A percentile compares a stretch with the other conserved stretches of the same genome.
Evolutionary conservation across 2,329 filamentous ascomycete species (phyloP).

Genomic region (Chaetomiaceae sp.): DNA sequence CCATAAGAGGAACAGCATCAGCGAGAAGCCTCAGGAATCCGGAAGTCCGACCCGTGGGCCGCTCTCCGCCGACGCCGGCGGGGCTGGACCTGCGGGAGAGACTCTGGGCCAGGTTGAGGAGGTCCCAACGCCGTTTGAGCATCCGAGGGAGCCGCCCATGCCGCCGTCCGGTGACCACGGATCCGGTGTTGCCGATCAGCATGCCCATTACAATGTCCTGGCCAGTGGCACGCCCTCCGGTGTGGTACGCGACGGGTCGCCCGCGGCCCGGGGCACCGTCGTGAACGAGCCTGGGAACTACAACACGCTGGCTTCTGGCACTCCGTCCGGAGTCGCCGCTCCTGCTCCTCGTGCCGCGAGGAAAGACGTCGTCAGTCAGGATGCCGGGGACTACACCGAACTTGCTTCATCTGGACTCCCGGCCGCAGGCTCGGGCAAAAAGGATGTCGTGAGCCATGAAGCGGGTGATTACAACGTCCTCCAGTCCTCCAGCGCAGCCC

Average conservation of each 20-base stretch:
- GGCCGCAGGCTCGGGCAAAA: neutral
- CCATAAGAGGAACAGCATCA: conserved; percentile 14
- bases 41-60: neutral
- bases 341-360: neutral
- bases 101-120: neutral
- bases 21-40: neutral
- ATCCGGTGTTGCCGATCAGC: neutral
- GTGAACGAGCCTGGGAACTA: conserved; percentile 8
- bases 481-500: neutral
- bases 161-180: neutral
- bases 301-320: conserved; percentile 12
- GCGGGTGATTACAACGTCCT: neutral
- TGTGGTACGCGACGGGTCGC: neutral
- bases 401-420: neutral
- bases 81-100: neutral
- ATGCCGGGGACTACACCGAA: no score
- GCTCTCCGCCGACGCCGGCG: neutral
- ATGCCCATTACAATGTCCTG: neutral
- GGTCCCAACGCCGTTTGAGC: conserved; percentile 18
- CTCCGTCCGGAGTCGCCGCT: conserved; percentile 2
- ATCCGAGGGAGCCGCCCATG: conserved; percentile 18
- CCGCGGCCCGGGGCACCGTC: neutral
- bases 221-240: neutral
- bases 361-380: no score
- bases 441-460: neutral